Conservation (phyloP, 2,329 filamentous ascomycete species). For the Aspergillus pseudoglaucus region DNA sequence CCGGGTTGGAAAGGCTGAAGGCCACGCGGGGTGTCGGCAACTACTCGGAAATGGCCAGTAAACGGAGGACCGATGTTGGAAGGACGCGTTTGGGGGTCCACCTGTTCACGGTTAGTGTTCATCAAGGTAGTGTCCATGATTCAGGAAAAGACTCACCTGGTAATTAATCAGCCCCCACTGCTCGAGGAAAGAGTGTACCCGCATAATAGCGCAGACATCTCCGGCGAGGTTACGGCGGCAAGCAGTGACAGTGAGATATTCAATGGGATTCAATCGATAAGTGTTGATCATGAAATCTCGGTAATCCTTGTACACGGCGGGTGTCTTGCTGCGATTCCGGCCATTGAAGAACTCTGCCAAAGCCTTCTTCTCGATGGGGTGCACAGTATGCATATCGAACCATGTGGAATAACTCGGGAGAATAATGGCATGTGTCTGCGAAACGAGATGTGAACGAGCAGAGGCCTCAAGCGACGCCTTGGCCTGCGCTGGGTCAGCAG, state of each 20-base stretch:
- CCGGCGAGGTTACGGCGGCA: slow-evolving; percentile 91
- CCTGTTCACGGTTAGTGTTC: slow-evolving; percentile 47
- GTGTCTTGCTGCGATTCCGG: slow-evolving; percentile 95
- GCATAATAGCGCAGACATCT: slow-evolving; percentile 98
- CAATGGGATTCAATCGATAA: slow-evolving; percentile 88
- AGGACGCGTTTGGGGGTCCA: slow-evolving; percentile 89
- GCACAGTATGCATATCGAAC: slow-evolving; percentile 96
- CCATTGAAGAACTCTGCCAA: slow-evolving; percentile 98
- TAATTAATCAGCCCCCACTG: slow-evolving; percentile 99
- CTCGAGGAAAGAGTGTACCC: slow-evolving; percentile 93
- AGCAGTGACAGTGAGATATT: slow-evolving; percentile 95
- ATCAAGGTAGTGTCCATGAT: background rate
- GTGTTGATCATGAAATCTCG: slow-evolving; percentile 99
- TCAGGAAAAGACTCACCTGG: slow-evolving; percentile 57
- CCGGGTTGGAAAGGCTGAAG: slow-evolving; percentile 93
- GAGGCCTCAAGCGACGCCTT: slow-evolving; percentile 79
- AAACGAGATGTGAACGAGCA: slow-evolving; percentile 83
- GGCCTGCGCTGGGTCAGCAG: slow-evolving; percentile 56
- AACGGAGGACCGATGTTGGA: slow-evolving; percentile 95
- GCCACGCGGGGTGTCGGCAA: slow-evolving; percentile 89
- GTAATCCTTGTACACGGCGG: slow-evolving; percentile 96
- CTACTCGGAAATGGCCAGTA: slow-evolving; percentile 93
- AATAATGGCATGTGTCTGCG: slow-evolving; percentile 92
- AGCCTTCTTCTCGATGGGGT: slow-evolving; percentile 87
- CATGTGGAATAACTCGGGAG: slow-evolving; percentile 96